Evolutionary conservation across 805 yeast genomes (phyloP), one percentile per base, ranked within the genome.

Genomic region (Saccharomycopsis olivae): DNA sequence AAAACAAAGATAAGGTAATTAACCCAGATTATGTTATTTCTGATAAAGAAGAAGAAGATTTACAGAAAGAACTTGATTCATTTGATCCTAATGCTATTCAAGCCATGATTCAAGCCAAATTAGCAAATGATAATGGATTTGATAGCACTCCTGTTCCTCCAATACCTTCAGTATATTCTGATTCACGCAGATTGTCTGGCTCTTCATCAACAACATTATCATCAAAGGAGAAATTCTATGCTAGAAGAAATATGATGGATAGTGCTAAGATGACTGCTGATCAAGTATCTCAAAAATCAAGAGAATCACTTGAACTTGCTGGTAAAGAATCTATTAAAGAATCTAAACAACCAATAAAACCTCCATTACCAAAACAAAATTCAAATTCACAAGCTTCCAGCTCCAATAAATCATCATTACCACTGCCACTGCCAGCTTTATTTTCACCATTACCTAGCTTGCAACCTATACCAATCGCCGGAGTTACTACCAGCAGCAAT

Each of bases 111-210:
- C 46, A 45, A 24, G 40, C 18, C 21, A 45, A 45, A 32, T 24
- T 42, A 16, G 47, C 48, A 8, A 14, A 11, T 3, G 46, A 41
- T 16, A 45, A 41, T 31, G 44, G 47, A 17, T 27, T 40, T n/a
- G n/a, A 3, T 8, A 10, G 11, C 29, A 14, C 32, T 29, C 32
- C n/a, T 29, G 5, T 5, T 30, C 33, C 20, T 5, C 20, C 20
- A n/a, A 5, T 14, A 33, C 6, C n/a, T 5, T 16, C 19, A 16
- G 5, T n/a, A 30, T 8, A 16, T 16, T 5, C 4, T 15, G 20
- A 30, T 15, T 5, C 14, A 15, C 14, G 33, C 6, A 30, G 20
- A 17, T 14, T 5, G 14, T 30, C 31, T 13, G n/a, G 6, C 16
- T 6, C n/a, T 5, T 35, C 38, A 13, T 20, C 36, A 16, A 21